These are phyloP conservation scores for Colletotrichum siamense DNA, from an alignment of 2,329 filamentous ascomycete species.

Conservation along the genomic window DNA sequence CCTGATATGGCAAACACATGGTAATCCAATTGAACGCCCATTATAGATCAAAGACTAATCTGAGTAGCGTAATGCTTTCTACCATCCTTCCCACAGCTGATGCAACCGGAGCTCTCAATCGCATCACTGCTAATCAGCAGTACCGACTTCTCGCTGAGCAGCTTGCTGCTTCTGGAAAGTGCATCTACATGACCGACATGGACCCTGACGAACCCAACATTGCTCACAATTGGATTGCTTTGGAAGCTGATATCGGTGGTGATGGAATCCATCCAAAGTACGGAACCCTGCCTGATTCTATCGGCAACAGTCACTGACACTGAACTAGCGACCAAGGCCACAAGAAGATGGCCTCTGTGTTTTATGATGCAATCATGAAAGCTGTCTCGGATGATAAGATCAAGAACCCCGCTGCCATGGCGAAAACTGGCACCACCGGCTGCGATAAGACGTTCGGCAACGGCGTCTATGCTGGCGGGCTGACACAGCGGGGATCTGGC, in stretches of 20 bases:
- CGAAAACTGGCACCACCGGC: neutral
- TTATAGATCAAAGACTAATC: neutral
- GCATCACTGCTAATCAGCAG: neutral
- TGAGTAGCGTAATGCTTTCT: neutral
- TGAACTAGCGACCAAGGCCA: neutral
- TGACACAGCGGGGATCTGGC: constrained; percentile 32
- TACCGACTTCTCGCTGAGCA: rapidly evolving
- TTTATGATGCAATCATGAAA: constrained; percentile 28
- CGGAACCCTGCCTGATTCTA: rapidly evolving
- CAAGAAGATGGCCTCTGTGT: constrained; percentile 16
- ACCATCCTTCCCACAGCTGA: neutral
- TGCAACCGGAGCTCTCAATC: neutral
- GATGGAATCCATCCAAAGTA: neutral
- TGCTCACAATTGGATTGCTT: neutral
- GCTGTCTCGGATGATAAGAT: neutral
- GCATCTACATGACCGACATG: neutral
- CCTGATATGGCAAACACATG: neutral
- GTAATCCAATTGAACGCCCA: neutral
- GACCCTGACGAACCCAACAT: neutral
- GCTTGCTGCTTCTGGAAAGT: neutral
- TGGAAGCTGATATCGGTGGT: neutral
- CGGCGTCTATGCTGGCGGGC: constrained; percentile 26
- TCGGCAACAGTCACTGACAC: rapidly evolving
- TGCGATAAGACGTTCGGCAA: constrained; percentile 28
- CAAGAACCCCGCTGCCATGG: neutral